Conservation (phyloP, 1,284 basidiomycete genomes). For the Agaricales sp. region DNA sequence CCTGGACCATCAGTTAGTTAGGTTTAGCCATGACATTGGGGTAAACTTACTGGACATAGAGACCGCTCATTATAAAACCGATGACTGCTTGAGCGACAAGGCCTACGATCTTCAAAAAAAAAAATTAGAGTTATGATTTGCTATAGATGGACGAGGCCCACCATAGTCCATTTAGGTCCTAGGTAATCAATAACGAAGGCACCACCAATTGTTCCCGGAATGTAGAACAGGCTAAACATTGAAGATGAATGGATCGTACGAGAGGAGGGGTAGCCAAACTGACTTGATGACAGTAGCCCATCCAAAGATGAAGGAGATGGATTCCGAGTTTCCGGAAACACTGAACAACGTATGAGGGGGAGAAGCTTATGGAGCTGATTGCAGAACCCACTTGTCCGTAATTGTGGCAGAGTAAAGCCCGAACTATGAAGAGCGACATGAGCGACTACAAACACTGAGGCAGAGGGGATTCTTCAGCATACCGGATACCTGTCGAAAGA, state of each 20-base stretch:
- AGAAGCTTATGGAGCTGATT: too few relatives aligned
- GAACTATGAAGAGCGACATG: conserved; percentile 35
- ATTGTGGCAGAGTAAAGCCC: conserved; percentile 81
- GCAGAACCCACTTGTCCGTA: conserved; percentile 44
- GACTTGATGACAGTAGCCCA: conserved; percentile 76
- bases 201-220: conserved; percentile 69
- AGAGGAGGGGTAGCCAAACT: neutral
- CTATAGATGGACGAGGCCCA: conserved; percentile 37
- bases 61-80: conserved; percentile 81
- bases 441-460: neutral
- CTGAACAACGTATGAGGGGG: conserved; percentile 23
- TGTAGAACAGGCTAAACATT: conserved; percentile 63
- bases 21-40: neutral
- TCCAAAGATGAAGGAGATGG: conserved; percentile 55
- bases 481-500: conserved; percentile 4
- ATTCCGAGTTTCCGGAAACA: conserved; percentile 42
- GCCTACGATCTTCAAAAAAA: conserved; percentile 45
- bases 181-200: conserved; percentile 71
- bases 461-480: conserved; percentile 6
- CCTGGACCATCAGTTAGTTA: conserved; percentile 16
- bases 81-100: conserved; percentile 61
- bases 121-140: conserved; percentile 15
- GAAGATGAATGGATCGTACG: conserved; percentile 2
- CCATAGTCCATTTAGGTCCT: conserved; percentile 73
- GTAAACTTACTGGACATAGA: conserved; percentile 41